phyloP scores from a whole-genome alignment of 2,329 filamentous ascomycete genomes.

The Fusarium sterilihyphosum region DNA sequence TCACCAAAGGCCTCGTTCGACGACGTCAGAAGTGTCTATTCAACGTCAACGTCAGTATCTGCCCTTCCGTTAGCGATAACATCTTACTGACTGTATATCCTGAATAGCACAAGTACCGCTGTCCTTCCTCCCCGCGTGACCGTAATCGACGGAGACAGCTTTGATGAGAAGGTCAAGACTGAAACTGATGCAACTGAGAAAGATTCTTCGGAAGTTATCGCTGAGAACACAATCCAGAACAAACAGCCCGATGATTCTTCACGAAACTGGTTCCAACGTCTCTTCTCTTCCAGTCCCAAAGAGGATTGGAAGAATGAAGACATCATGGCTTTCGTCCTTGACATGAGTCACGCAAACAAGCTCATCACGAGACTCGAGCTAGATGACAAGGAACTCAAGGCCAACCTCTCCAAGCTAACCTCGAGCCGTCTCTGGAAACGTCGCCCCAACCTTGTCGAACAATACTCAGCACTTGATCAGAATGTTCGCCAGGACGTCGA shows the following conservation, averaged over 20 bases:
- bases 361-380: not conserved
- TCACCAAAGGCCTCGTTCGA: not conserved
- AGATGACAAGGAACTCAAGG: not conserved
- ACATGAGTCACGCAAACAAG: not conserved
- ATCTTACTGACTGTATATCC: not conserved
- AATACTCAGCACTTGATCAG: not conserved
- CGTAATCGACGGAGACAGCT: not conserved
- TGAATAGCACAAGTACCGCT: not conserved
- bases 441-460: not conserved
- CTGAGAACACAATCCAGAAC: too few species aligned
- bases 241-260: rapidly evolving
- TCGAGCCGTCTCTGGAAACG: not conserved
- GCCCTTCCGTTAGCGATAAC: rapidly evolving
- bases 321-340: not conserved
- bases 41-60: not conserved
- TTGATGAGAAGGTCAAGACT: not conserved
- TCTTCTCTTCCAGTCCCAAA: not conserved
- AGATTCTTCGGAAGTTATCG: too few species aligned
- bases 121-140: not conserved
- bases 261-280: not conserved
- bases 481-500: not conserved
- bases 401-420: not conserved
- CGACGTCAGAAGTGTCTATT: not conserved
- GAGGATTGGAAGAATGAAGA: not conserved
- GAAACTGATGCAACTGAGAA: not conserved